Evolutionary conservation across 257 asterid genomes (phyloP), one percentile per base, ranked within the genome.

Genomic region (Agastache rugosa): DNA sequence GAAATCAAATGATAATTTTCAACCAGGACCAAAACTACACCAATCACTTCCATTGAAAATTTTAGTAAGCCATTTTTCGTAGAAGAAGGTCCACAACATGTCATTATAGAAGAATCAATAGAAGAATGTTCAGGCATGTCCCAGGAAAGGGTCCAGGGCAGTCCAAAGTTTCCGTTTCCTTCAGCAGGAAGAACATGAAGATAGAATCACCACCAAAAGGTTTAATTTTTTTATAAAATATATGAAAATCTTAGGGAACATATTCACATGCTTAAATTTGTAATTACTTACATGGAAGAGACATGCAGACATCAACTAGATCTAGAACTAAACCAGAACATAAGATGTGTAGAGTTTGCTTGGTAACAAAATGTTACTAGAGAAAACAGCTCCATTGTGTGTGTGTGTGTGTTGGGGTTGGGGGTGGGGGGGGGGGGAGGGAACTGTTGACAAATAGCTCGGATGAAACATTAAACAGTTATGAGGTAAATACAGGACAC

Each of bases 151-250:
- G 53, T 37, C 39, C 71, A 72, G 39, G 51, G 64, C 39, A 37
- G 29, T 23, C 69, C 27, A 62, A 73, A 39, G 45, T 35, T 59
- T 34, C 59, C 7, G 15, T 75, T 75, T 75, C 59, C 73, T 35
- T 66, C 62, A 42, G 54, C 65, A 39, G 64, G 82, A 63, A 41
- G 60, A 72, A 72, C 23, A 29, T 25, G 47, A 59, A 10, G 29
- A 73, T 71, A 76, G 53, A 72, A 75, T 47, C 42, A 62, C 76
- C 45, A 9, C 17, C 61, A 48, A 31, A 62, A 74, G 63, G 58
- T 69, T 50, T 14, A 31, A 60, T 48, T 65, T 54, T 54, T 31
- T 69, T 22, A 47, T 9, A 37, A 15, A 67, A 11, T 8, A 67
- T 31, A 27, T 70, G 74, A 63, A 74, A 55, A 66, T 35, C 58